These are phyloP conservation scores for Agaricus blazei DNA, from an alignment of 768 basidiomycete genomes.

Conservation along the genomic window DNA sequence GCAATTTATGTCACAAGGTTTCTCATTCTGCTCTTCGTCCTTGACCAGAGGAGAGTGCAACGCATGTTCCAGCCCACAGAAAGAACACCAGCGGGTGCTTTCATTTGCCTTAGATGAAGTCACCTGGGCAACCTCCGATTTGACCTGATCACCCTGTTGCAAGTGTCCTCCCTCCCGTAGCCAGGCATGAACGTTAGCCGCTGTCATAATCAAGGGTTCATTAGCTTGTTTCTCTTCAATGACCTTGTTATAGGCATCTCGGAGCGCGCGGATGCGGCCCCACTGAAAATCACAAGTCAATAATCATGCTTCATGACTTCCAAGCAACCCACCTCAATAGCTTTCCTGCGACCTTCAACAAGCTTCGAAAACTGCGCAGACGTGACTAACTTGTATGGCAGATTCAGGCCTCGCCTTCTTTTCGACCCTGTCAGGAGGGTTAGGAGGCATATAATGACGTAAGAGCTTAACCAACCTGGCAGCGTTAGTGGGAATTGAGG, in stretches of 20 bases:
- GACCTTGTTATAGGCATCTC: constrained; percentile 30
- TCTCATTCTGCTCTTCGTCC: not conserved
- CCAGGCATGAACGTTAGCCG: constrained; percentile 44
- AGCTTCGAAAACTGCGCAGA: constrained; percentile 30
- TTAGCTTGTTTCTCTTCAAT: constrained; percentile 11
- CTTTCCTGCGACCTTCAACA: constrained; percentile 41
- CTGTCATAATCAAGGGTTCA: constrained; percentile 25
- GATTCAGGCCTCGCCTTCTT: constrained; percentile 17
- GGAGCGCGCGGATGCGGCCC: constrained; percentile 41
- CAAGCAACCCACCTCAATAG: constrained; percentile 37
- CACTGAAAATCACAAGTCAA: constrained; percentile 27
- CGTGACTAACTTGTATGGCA: constrained; percentile 37
- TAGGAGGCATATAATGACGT: not conserved
- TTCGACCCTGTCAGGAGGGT: constrained; percentile 16
- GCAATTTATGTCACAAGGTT: constrained; percentile 11
- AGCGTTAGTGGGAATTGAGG: constrained; percentile 39
- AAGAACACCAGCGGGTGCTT: constrained; percentile 3
- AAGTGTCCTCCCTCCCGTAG: constrained; percentile 36
- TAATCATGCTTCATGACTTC: not conserved
- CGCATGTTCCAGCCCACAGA: constrained; percentile 3
- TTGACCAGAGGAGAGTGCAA: not conserved
- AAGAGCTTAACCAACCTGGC: constrained; percentile 23
- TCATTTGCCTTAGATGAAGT: not conserved
- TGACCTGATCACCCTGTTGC: constrained; percentile 12
- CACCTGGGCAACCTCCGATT: constrained; percentile 1